A percentile compares a stretch with the other conserved stretches of the same genome.
Conservation (phyloP, 192 early-diverging fungal genomes). For the Phlyctochytrium bullatum region DNA sequence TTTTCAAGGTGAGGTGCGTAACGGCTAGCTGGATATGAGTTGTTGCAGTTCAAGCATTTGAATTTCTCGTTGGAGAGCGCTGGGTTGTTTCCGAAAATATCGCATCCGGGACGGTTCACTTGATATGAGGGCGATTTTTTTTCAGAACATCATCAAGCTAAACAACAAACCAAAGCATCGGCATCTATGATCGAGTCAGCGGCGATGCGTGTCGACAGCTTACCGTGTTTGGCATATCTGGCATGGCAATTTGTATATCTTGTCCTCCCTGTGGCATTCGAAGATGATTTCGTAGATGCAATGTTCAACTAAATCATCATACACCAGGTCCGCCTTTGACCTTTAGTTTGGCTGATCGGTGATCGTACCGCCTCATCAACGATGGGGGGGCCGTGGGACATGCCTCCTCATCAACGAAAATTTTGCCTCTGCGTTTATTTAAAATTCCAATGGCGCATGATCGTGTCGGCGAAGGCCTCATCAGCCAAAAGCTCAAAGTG, state of each 20-base stretch:
- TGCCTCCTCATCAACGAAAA: too few relatives aligned
- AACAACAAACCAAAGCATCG: conserved; percentile 38
- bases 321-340: conserved; percentile 59
- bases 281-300: conserved; percentile 69
- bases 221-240: conserved; percentile 77
- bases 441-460: too few relatives aligned
- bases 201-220: conserved; percentile 12
- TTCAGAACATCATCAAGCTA: conserved; percentile 2
- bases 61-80: conserved; percentile 59
- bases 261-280: conserved; percentile 69
- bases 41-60: conserved; percentile 79
- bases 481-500: not conserved
- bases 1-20: conserved; percentile 93
- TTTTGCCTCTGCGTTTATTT: too few relatives aligned
- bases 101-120: conserved; percentile 41
- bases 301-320: conserved; percentile 73
- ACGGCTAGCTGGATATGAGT: conserved; percentile 72
- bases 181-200: conserved; percentile 43
- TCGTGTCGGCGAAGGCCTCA: not conserved
- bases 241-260: conserved; percentile 57
- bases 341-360: too few relatives aligned
- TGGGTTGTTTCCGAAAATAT: conserved; percentile 66
- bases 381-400: too few relatives aligned
- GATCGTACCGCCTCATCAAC: too few relatives aligned
- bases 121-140: conserved; percentile 4